Base-by-base conservation (phyloP, 148 eudicot genomes). In the Chenopodium suecicum region DNA sequence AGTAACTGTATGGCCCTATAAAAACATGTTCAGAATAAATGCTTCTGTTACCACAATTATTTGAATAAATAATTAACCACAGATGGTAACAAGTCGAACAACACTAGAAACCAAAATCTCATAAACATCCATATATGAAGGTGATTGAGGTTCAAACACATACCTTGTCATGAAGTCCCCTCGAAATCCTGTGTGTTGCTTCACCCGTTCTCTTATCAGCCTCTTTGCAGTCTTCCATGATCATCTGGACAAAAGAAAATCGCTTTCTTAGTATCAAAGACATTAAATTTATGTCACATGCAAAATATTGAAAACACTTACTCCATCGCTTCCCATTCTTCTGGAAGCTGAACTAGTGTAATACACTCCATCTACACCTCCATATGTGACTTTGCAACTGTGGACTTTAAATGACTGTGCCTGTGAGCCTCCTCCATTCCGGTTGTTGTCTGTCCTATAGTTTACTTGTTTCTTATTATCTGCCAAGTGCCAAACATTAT, bases 121-220 rank as follows among this genome's bases (percentile, higher is more conserved):
- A 72, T 3, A 46, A 14, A n/a, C 34, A 31, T 13, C n/a, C 23
- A 12, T 13, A 50, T 41, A 62, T 19, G 63, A 31, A 3, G 22
- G 65, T 8, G 41, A 60, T 22, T 34, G 68, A 83, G 41, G 34
- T 7, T 78, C 58, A 54, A 44, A 41, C 32, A 48, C 68, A n/a
- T 86, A 94, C 98, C 98, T 93, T 94, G 72, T 92, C 91, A 73
- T 90, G 85, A 76, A 94, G 86, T 83, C 98, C 98, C 85, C 91
- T 88, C 8, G 97, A 94, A 70, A 94, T 79, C 82, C 92, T 88
- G 76, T 94, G 98, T 27, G 89, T 82, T 77, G 98, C 98, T 88
- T 92, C 87, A 64, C 97, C 97, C 17, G 88, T 94, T 19, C 88
- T 91, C 80, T 32, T 89, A 88, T 94, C 93, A 32, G 98, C 97